Evolutionary conservation across 768 basidiomycete species (phyloP).

Genomic region (Hericium alpestre): DNA sequence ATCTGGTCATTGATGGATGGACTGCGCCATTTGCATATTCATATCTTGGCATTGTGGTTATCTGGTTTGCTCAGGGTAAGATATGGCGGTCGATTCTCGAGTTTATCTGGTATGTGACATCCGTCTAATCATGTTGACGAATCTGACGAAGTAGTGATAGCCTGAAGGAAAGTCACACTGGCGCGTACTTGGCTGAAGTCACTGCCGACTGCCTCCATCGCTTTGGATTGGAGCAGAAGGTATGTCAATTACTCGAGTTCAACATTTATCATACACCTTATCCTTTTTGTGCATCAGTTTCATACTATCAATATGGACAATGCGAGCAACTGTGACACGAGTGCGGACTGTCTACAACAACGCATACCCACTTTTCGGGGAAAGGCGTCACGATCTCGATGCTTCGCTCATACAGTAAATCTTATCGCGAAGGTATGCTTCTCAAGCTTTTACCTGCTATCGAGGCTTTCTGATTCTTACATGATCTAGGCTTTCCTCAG

Average conservation of each 20-base stretch:
- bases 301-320: slow-evolving; percentile 23
- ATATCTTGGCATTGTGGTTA: slow-evolving; percentile 23
- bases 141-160: slow-evolving; percentile 8
- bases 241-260: too few relatives aligned
- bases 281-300: slow-evolving; percentile 18
- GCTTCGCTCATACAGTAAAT: slow-evolving; percentile 14
- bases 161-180: slow-evolving; percentile 19
- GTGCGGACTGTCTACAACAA: slow-evolving; percentile 11
- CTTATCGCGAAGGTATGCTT: slow-evolving; percentile 27
- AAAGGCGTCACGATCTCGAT: neutral
- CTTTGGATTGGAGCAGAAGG: slow-evolving; percentile 19
- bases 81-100: slow-evolving; percentile 23
- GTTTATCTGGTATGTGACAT: slow-evolving; percentile 21
- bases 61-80: slow-evolving; percentile 19
- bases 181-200: slow-evolving; percentile 20
- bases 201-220: slow-evolving; percentile 18
- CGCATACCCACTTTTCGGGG: slow-evolving; percentile 19
- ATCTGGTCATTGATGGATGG: slow-evolving; percentile 27
- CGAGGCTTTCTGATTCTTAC: too few relatives aligned
- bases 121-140: neutral
- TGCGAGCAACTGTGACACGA: slow-evolving; percentile 21
- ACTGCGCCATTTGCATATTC: slow-evolving; percentile 20
- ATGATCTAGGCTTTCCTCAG: neutral
- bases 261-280: too few relatives aligned
- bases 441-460: too few relatives aligned